Evolutionary conservation across 192 early-diverging fungal species (phyloP).

Genomic region (Gaertneriomyces sp.): DNA sequence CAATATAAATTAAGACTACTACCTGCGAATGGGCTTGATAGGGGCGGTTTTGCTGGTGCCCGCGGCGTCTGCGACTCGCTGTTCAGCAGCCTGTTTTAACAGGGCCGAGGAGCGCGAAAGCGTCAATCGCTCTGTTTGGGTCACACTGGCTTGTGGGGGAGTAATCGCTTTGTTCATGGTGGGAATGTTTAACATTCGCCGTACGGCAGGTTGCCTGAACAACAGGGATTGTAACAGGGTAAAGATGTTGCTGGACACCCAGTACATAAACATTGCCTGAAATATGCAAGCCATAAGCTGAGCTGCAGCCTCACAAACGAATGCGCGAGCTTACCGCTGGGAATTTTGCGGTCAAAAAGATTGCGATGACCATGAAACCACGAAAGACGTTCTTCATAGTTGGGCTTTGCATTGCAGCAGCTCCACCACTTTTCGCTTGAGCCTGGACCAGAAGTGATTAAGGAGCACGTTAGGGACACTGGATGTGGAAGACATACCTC

Average conservation of each 20-base stretch:
- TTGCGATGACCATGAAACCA: constrained; percentile 17
- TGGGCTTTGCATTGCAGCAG: not conserved
- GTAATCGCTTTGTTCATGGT: constrained; percentile 5
- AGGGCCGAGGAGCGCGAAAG: constrained; percentile 30
- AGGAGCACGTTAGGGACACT: not conserved
- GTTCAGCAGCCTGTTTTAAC: constrained; percentile 29
- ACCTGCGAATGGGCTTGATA: no score
- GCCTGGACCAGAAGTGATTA: constrained; percentile 1
- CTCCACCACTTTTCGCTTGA: constrained; percentile 5
- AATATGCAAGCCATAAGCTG: constrained; percentile 6
- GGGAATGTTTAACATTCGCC: constrained; percentile 59
- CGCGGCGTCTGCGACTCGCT: not conserved
- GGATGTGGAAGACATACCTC: constrained; percentile 32
- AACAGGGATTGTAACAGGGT: constrained; percentile 67
- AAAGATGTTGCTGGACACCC: constrained; percentile 72
- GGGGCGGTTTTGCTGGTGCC: no score
- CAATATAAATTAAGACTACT: no score
- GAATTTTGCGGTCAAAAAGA: constrained; percentile 29
- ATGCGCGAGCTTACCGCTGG: constrained; percentile 31
- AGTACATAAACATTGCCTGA: constrained; percentile 81
- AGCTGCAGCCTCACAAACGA: not conserved
- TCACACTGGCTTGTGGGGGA: not conserved
- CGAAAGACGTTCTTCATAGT: constrained; percentile 34
- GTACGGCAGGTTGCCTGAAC: constrained; percentile 58
- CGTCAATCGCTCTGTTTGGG: constrained; percentile 12